Base-by-base conservation (phyloP, 1,284 basidiomycete species). In the Malassezia obtusa region DNA sequence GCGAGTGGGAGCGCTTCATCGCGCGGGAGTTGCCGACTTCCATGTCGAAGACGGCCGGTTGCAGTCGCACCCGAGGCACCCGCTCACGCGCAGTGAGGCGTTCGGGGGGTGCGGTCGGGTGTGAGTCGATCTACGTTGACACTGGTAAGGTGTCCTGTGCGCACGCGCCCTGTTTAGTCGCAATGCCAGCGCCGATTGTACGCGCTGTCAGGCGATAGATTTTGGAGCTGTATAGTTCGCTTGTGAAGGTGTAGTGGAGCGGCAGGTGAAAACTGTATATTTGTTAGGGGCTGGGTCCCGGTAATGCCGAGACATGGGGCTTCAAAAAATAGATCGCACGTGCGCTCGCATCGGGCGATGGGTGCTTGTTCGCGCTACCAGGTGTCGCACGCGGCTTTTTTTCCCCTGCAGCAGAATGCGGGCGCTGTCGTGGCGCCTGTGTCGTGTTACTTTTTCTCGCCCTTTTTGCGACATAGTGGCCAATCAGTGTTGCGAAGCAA, bases 221-320 rank as follows among this genome's bases (percentile, higher is more conserved):
- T 45, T 31, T 49, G 47, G 37, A 55, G 47, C 52, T 55, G 40
- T 55, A 55, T 24, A 55, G 52, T 55, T 55, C 52, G 52, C 39
- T 50, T 32, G 39, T 40, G 41, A 38, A 36, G 41, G 11, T 17
- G 39, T 37, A 35, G 25, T 17, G 43, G 31, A 31, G 31, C n/a
- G 33, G 17, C 17, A 37, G 25, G 15, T 17, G 37, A 41, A 45
- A 55, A 55, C 46, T 55, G 52, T 55, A 55, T 28, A 49, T 50
- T 55, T 36, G 35, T 52, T 52, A n/a, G 15, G 15, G 12, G 33
- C n/a, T n/a, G 14, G 12, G 15, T 6, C 15, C 33, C 41, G 15
- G 21, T 38, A 19, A 4, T 21, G 4, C 28, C 15, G n/a, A n/a
- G n/a, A n/a, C 35, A 36, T 15, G 35, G 6, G 19, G 35, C 35